Base-by-base conservation (phyloP, 2,329 filamentous ascomycete species). In the Fusarium decemcellulare region DNA sequence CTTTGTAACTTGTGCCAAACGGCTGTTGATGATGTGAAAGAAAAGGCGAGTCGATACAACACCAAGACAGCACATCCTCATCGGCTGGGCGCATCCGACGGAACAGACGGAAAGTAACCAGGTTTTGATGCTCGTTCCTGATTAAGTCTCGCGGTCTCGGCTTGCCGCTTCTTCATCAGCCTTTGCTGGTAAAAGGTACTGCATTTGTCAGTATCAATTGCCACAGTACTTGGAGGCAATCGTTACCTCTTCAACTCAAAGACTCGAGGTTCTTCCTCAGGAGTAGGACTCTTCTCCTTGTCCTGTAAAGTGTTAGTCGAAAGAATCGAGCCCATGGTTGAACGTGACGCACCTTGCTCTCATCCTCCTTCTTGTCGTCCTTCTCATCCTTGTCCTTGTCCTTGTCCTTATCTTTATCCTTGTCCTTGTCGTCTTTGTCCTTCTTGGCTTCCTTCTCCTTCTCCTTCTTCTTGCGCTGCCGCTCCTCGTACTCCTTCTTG, bases 141-240 rank as follows among this genome's bases (percentile, higher is more conserved):
- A 75, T 95, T 96, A 55, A 92, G 86, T 80, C 91, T 97, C 11
- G 94, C 92, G 5, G 77, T 74, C 44, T 82, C 81, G 2, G 72
- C 74, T 40, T 82, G 80, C 12, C 81, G 75, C 76, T 94, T 91
- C 76, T 92, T 92, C 77, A 94, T 90, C 53, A 97, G 78, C 15
- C 96, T 90, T 82, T 94, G 93, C 72, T 95, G 92, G 77, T 94
- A 97, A 80, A 99, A 97, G 29, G 90, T 87, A 73, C 93, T 96
- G 34, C 1, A 2, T 4, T 12, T 18, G 48, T 70, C 10, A 68
- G 37, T 29, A 10, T 51, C 14, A 37, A 52, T 14, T 27, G 30
- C 7, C 6, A 34, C 0, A 1, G 9, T 12, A 2, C 1, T 16
- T 16, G 8, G 5, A 7, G 11, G 10, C 8, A 4, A 30, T 2